Evolutionary conservation across 2,329 filamentous ascomycete species (phyloP).

Genomic region (Aplosporella prunicola): DNA sequence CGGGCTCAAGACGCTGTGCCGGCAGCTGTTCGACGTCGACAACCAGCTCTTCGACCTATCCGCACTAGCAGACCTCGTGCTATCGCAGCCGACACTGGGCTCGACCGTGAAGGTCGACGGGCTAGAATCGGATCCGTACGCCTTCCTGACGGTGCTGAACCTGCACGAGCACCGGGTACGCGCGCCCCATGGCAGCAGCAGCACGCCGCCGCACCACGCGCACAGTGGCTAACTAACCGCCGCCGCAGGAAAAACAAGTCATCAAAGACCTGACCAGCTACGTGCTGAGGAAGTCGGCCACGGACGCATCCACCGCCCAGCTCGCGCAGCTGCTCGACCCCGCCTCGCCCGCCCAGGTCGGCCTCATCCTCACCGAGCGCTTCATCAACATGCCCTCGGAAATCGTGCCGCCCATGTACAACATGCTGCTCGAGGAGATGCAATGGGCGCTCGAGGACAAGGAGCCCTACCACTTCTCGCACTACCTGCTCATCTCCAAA

Average conservation of each 20-base stretch:
- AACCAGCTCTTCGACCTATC: slow-evolving; percentile 79
- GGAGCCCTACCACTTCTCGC: slow-evolving; percentile 85
- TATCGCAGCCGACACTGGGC: slow-evolving; percentile 78
- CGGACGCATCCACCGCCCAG: slow-evolving; percentile 46
- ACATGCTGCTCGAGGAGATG: slow-evolving; percentile 87
- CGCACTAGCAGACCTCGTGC: slow-evolving; percentile 72
- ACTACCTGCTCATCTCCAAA: slow-evolving; percentile 87
- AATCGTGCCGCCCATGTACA: slow-evolving; percentile 86
- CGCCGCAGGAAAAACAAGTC: slow-evolving; percentile 52
- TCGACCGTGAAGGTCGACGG: slow-evolving; percentile 97
- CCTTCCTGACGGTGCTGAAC: slow-evolving; percentile 83
- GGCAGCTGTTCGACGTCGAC: slow-evolving; percentile 88
- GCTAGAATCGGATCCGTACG: slow-evolving; percentile 84
- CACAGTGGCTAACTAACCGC: no score
- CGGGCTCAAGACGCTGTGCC: slow-evolving; percentile 78
- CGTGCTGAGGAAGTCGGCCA: slow-evolving; percentile 46
- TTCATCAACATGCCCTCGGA: slow-evolving; percentile 96
- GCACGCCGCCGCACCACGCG: neutral
- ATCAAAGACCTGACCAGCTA: slow-evolving; percentile 65
- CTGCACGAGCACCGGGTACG: slow-evolving; percentile 59
- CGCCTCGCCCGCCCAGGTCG: slow-evolving; percentile 48
- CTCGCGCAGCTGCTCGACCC: slow-evolving; percentile 29
- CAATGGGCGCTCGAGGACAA: slow-evolving; percentile 78
- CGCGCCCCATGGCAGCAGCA: neutral
- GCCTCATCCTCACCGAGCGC: slow-evolving; percentile 81